Base-by-base conservation (phyloP, 805 yeast genomes). In the Ogataea thermomethanolica region DNA sequence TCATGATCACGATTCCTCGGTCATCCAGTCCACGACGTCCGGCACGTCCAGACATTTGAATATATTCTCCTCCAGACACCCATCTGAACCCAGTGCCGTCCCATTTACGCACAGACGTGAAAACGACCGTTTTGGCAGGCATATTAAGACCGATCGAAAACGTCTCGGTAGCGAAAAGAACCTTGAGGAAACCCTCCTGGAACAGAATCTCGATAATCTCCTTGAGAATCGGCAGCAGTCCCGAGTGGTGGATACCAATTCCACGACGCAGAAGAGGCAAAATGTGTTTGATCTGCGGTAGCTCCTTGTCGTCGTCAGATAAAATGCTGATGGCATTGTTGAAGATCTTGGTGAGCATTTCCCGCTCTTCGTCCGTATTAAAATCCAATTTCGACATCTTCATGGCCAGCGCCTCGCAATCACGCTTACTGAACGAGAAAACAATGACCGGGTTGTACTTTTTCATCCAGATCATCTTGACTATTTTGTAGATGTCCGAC, bases 1-100 rank as follows among this genome's bases (percentile, higher is more conserved):
- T 93, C 93, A 93, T 86, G 51, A 93, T 93, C 35, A 93, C 99
- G 64, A 93, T 89, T 68, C 99, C 99, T 63, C 99, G 84, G 62
- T 93, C 99, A 74, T 93, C 99, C 54, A 93, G 76, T 59, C 99
- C 99, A 75, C 99, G 86, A 73, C 99, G 90, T 54, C 99, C 99
- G 15, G 99, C 99, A 66, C 99, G 81, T 51, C 99, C 99, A 32
- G 96, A 87, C 99, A 93, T 93, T 69, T 93, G 99, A 59, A 93
- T 93, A 66, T 93, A 93, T 67, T 93, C 99, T 70, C 99, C 99
- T 44, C 99, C 99, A 41, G 96, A 86, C 24, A 93, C 97, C 99
- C 99, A 93, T 66, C 99, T 81, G 73, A 91, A 89, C 13, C 91
- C 95, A 48, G 78, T 80, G 54, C 99, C 99, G 67, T 93, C 99